Conservation (phyloP, 148 eudicot genomes). For the Beta vulgaris region DNA sequence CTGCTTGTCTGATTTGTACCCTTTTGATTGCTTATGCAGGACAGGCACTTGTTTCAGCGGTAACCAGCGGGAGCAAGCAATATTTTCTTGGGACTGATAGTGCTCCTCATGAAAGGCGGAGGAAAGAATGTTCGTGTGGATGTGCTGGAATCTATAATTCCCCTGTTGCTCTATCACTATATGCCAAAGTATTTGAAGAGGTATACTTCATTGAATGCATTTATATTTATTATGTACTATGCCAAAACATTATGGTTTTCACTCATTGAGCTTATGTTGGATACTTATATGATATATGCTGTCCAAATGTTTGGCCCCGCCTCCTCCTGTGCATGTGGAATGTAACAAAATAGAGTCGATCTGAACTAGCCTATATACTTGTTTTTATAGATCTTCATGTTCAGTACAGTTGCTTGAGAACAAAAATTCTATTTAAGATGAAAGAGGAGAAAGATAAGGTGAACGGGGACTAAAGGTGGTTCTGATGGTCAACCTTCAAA, state of each 20-base stretch:
- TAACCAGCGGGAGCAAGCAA: slow-evolving; percentile 78
- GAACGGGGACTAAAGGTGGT: background rate
- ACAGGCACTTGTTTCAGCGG: slow-evolving; percentile 72
- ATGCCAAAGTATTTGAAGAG: slow-evolving; percentile 90
- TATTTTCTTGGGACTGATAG: slow-evolving; percentile 95
- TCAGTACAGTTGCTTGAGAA: background rate
- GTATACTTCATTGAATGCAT: slow-evolving; percentile 27
- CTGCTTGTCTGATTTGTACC: background rate
- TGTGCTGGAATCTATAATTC: slow-evolving; percentile 94
- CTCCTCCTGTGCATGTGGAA: background rate
- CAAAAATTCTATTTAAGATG: background rate
- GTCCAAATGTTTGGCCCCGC: background rate
- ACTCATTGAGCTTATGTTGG: background rate
- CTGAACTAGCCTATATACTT: background rate
- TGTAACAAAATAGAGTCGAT: background rate
- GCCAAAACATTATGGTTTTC: background rate
- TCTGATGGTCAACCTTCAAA: background rate
- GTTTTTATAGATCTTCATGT: background rate
- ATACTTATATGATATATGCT: background rate
- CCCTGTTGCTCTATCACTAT: slow-evolving; percentile 80
- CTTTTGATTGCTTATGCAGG: slow-evolving; percentile 37
- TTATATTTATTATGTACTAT: background rate
- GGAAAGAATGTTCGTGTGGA: slow-evolving; percentile 77
- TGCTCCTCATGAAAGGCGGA: slow-evolving; percentile 82
- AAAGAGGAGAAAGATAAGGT: background rate